These are phyloP conservation scores for Myriosclerotinia scirpicola DNA, from an alignment of 2,329 filamentous ascomycete genomes.

Conservation along the genomic window DNA sequence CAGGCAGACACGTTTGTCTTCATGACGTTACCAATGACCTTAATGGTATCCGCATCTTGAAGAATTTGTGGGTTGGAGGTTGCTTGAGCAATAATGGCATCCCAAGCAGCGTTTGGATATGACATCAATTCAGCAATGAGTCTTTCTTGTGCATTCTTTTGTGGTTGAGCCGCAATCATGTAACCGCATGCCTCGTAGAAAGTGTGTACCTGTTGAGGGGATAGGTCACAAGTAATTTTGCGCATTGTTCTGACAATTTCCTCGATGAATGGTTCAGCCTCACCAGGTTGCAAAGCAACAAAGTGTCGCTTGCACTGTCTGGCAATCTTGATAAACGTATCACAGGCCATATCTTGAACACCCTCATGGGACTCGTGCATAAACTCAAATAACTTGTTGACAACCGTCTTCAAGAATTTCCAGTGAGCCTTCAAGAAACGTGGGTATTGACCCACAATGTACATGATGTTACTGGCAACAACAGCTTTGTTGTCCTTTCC, in stretches of 20 bases:
- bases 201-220: conserved; percentile 95
- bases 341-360: conserved; percentile 99
- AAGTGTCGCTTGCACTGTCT: conserved; percentile 98
- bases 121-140: conserved; percentile 90
- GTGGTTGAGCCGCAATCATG: conserved; percentile 97
- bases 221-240: conserved; percentile 93
- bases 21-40: conserved; percentile 99
- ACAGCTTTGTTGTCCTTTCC: conserved; percentile 99
- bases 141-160: conserved; percentile 90
- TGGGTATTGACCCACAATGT: conserved; percentile 98
- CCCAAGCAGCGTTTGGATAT: conserved; percentile 91
- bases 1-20: conserved; percentile 99
- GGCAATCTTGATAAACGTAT: conserved; percentile 99
- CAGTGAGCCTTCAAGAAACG: conserved; percentile 98
- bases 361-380: conserved; percentile 99
- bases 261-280: conserved; percentile 95
- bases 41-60: conserved; percentile 92
- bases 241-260: conserved; percentile 95
- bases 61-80: conserved; percentile 82
- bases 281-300: conserved; percentile 90
- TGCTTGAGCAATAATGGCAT: conserved; percentile 86
- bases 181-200: conserved; percentile 99
- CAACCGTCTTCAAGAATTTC: conserved; percentile 99
- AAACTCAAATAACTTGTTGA: conserved; percentile 99
- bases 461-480: conserved; percentile 99